phyloP scores from a whole-genome alignment of 345 rosid genomes.

The Moricandia arvensis region DNA sequence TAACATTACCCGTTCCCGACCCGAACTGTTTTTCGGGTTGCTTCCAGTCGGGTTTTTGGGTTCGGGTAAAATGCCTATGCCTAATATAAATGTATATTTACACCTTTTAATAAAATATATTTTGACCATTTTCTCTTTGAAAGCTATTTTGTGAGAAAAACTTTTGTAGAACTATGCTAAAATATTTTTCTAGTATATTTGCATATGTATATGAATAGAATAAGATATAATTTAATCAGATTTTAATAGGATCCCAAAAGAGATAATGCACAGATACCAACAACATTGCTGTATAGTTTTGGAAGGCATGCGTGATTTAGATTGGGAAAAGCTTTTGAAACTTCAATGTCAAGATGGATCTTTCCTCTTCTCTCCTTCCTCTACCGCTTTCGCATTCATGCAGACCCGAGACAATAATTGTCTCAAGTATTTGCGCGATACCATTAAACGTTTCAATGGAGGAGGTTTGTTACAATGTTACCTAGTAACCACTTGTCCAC shows the following conservation, averaged over 20 bases:
- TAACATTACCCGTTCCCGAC: no score
- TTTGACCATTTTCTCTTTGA: no score
- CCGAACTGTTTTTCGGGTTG: no score
- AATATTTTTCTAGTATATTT: no score
- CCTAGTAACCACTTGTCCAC: neutral
- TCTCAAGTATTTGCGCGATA: conserved; percentile 54
- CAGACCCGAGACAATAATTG: conserved; percentile 69
- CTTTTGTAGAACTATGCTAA: no score
- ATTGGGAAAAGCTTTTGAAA: conserved; percentile 82
- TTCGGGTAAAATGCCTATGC: no score
- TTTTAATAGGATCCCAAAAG: conserved; percentile 74
- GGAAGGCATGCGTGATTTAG: conserved; percentile 81
- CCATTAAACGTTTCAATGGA: conserved; percentile 69
- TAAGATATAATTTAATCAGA: conserved; percentile 12
- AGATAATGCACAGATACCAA: conserved; percentile 81
- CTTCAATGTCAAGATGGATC: conserved; percentile 84
- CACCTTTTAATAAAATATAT: no score
- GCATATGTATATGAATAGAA: conserved; percentile 10
- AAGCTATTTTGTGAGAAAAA: no score
- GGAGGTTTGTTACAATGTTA: conserved; percentile 83
- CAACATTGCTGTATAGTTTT: conserved; percentile 91
- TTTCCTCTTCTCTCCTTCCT: conserved; percentile 89
- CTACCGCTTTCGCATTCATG: conserved; percentile 91
- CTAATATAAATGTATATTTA: no score
- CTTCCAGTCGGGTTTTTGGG: no score